These are phyloP conservation scores for Guillardia theta DNA, from an alignment of 78 protist genomes.

Conservation along the genomic window DNA sequence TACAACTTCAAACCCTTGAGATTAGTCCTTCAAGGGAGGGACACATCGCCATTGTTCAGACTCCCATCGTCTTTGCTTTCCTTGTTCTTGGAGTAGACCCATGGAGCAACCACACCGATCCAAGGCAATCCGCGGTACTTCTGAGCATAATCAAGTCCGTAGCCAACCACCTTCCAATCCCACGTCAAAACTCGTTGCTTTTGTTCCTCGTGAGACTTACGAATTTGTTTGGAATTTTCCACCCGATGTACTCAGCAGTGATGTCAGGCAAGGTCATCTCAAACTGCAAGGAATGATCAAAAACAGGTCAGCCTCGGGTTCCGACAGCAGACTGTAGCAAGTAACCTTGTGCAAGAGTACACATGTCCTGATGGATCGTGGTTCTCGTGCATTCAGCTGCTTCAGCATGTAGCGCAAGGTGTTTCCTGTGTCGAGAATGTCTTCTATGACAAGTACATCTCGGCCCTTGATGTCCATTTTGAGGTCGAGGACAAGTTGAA, in stretches of 20 bases:
- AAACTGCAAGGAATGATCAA: not conserved
- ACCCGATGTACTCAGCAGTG: not conserved
- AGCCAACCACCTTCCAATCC: not conserved
- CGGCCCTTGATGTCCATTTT: conserved; percentile 10
- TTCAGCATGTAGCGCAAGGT: not conserved
- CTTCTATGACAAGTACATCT: not conserved
- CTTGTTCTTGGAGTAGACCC: too few species aligned
- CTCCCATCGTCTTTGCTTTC: too few species aligned
- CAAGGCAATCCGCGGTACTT: not conserved
- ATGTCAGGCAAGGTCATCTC: not conserved
- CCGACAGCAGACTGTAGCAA: not conserved
- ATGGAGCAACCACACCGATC: not conserved
- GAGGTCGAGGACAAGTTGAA: not conserved
- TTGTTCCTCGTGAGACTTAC: not conserved
- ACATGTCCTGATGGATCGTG: not conserved
- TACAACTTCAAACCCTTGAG: too few species aligned
- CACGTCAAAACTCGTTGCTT: too few species aligned
- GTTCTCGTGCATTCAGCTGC: not conserved
- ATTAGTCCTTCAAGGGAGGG: too few species aligned
- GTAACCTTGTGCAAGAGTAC: not conserved
- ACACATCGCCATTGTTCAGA: too few species aligned
- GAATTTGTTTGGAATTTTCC: not conserved
- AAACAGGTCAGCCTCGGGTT: not conserved
- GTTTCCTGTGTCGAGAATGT: conserved; percentile 21
- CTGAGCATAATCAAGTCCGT: not conserved